Base-by-base conservation (phyloP, 108 stramenopile genomes). In the Conticribra guillardii region DNA sequence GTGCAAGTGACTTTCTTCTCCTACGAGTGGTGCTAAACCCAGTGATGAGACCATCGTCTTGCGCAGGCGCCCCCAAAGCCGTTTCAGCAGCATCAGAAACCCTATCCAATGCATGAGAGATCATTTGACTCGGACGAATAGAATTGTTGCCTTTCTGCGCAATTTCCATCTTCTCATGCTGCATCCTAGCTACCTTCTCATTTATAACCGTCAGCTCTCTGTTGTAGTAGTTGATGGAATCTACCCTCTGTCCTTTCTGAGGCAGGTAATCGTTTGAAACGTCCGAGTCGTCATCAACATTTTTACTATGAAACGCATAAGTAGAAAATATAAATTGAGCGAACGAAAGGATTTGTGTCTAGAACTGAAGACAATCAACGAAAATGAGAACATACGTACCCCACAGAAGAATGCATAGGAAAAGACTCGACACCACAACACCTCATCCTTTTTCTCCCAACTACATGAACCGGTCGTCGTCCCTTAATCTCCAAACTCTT, bases 341-440 rank as follows among this genome's bases (percentile, higher is more conserved):
- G n/a, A n/a, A n/a, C n/a, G n/a, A n/a, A n/a, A n/a, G n/a, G 30
- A 16, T 32, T 16, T 32, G 56, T 8, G 17, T 22, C 9, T 29
- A 4, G 28, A 21, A 29, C 1, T 27, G 30, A 50, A 29, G 47
- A 4, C 14, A n/a, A 26, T 11, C 24, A 17, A 51, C 41, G 31
- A 51, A 29, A 54, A 34, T 2, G 33, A 19, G 15, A 21, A 61
- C 34, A 16, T 32, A 33, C 17, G 41, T 24, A 32, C 59, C 52
- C 60, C 17, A 68, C 52, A 54, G 59, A 74, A 8, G 73, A 53
- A 28, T 59, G 44, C 19, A 85, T 67, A 1, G 88, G 89, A 33
- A 85, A 60, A 24, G 84, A 67, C 60, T 95, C 91, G 49, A 95
- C 83, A 5, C 90, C 89, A 24, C 87, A 76, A 71, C 87, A 79